phyloP scores from a whole-genome alignment of 2,329 filamentous ascomycete genomes.

The Epichloe gansuensis region DNA sequence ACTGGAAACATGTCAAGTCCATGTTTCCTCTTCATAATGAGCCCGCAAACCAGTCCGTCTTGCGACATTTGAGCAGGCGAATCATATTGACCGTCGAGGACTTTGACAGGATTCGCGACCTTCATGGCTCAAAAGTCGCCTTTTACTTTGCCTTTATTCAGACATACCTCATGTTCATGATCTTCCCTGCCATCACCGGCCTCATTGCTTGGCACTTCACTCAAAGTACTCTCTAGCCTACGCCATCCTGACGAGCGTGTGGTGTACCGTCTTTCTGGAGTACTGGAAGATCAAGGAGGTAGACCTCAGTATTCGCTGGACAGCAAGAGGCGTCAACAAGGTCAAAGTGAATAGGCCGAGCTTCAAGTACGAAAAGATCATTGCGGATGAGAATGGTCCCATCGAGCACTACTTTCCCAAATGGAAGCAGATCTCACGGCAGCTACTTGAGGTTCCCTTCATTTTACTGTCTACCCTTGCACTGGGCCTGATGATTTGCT shows the following conservation, averaged over 20 bases:
- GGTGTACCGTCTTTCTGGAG: slow-evolving; percentile 63
- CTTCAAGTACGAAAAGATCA: slow-evolving; percentile 49
- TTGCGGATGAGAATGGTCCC: slow-evolving; percentile 51
- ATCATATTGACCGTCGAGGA: slow-evolving; percentile 36
- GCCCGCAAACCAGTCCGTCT: slow-evolving; percentile 39
- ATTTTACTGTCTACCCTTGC: slow-evolving; percentile 43
- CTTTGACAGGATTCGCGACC: slow-evolving; percentile 46
- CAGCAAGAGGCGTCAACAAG: slow-evolving; percentile 52
- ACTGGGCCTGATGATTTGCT: slow-evolving; percentile 53
- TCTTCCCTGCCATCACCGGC: slow-evolving; percentile 57
- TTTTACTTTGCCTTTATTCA: slow-evolving; percentile 80
- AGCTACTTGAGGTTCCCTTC: slow-evolving; percentile 58
- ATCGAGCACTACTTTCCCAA: slow-evolving; percentile 48
- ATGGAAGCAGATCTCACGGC: slow-evolving; percentile 50
- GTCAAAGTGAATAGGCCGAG: slow-evolving; percentile 53
- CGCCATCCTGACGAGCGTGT: slow-evolving; percentile 51
- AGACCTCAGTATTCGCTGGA: slow-evolving; percentile 61
- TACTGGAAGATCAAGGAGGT: slow-evolving; percentile 68
- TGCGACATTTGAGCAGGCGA: slow-evolving; percentile 42
- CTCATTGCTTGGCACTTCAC: slow-evolving; percentile 52
- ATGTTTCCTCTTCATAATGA: slow-evolving; percentile 53
- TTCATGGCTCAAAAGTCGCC: slow-evolving; percentile 51
- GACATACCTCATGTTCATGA: slow-evolving; percentile 57
- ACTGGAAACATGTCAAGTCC: slow-evolving; percentile 47
- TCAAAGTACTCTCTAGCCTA: slow-evolving; percentile 60